phyloP scores from a whole-genome alignment of 495 filamentous ascomycete genomes.

The Polyplosphaeria fusca region DNA sequence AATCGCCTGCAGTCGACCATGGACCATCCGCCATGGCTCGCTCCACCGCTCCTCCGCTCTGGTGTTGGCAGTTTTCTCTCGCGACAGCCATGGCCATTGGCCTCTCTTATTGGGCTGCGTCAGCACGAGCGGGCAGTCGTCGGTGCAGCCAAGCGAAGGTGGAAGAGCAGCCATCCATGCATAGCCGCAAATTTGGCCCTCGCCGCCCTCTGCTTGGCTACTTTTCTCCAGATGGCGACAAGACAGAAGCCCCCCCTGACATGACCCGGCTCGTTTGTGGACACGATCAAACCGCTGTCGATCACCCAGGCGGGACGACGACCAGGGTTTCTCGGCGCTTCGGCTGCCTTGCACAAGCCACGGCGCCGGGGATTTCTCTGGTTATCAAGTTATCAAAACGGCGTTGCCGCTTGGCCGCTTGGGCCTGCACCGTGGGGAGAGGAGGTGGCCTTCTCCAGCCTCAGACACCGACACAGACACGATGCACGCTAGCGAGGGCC shows the following conservation, averaged over 20 bases:
- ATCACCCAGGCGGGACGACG: slow-evolving; percentile 29
- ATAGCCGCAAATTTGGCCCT: slow-evolving; percentile 12
- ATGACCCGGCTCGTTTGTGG: slow-evolving; percentile 17
- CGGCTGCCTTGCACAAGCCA: slow-evolving; percentile 30
- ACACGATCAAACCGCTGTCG: slow-evolving; percentile 25
- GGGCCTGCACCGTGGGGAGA: slow-evolving; percentile 20
- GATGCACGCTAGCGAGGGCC: not conserved
- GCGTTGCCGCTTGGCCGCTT: slow-evolving; percentile 26
- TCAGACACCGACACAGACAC: slow-evolving; percentile 7
- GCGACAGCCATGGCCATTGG: slow-evolving; percentile 5
- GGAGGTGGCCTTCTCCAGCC: not conserved
- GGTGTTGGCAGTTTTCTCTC: too few relatives aligned
- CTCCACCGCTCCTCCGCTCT: too few relatives aligned
- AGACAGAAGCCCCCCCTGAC: slow-evolving; percentile 19
- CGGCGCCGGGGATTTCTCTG: slow-evolving; percentile 30
- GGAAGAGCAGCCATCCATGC: slow-evolving; percentile 12
- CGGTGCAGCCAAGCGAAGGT: not conserved
- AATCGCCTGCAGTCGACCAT: too few relatives aligned
- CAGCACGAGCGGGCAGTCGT: slow-evolving; percentile 27
- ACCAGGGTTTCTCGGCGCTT: slow-evolving; percentile 28
- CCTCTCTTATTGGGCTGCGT: slow-evolving; percentile 23
- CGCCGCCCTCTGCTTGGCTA: not conserved
- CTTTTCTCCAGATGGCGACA: slow-evolving; percentile 8
- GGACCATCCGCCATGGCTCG: too few relatives aligned
- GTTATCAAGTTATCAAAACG: slow-evolving; percentile 32